Evolutionary conservation across 192 early-diverging fungal species (phyloP).

Genomic region (Piromyces finnis): DNA sequence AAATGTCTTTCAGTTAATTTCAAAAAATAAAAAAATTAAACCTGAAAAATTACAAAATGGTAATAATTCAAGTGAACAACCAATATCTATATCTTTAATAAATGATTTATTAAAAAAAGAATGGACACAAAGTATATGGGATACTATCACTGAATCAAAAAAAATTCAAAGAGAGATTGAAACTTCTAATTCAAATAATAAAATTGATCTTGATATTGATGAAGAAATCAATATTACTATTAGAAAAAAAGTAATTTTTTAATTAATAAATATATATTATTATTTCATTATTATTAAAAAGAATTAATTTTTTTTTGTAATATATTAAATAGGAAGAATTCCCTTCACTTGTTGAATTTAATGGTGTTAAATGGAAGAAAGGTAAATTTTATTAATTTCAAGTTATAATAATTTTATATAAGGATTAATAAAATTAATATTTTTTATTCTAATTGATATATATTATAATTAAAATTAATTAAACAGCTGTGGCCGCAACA

Average conservation of each 20-base stretch:
- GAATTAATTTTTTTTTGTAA: background rate
- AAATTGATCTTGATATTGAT: background rate
- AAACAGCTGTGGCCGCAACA: background rate
- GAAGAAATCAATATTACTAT: background rate
- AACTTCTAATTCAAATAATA: background rate
- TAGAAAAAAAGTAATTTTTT: background rate
- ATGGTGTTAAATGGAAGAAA: background rate
- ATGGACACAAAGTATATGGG: background rate
- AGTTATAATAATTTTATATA: too few relatives aligned
- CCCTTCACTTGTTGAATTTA: background rate
- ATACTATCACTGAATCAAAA: background rate
- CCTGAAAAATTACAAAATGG: background rate
- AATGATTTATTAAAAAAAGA: background rate
- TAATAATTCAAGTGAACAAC: background rate
- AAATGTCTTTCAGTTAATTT: constrained; percentile 6
- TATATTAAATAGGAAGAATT: background rate
- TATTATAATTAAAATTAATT: too few relatives aligned
- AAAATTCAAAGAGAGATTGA: background rate
- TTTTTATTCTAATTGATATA: too few relatives aligned
- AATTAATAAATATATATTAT: too few relatives aligned
- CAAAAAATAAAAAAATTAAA: background rate
- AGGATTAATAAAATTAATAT: too few relatives aligned
- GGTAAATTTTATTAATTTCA: too few relatives aligned
- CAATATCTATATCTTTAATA: background rate
- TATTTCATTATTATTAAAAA: too few relatives aligned